Evolutionary conservation across 768 basidiomycete genomes (phyloP).

Genomic region (Harrya chromipes): DNA sequence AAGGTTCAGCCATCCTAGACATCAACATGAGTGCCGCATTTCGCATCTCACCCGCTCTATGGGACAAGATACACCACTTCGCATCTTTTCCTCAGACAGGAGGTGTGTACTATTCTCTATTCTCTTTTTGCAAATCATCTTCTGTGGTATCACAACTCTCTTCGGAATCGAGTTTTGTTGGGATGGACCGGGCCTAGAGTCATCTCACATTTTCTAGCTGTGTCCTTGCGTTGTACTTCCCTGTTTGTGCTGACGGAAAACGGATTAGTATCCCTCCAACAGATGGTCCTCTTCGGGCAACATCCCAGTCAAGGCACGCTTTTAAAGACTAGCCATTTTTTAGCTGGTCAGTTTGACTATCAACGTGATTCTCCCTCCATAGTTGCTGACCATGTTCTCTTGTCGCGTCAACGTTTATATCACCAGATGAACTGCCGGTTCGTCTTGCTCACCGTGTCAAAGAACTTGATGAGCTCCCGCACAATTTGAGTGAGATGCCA

Average conservation of each 20-base stretch:
- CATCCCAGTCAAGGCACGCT: constrained; percentile 94
- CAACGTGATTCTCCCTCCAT: not conserved
- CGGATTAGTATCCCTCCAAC: constrained; percentile 85
- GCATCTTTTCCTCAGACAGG: constrained; percentile 92
- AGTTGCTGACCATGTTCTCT: not conserved
- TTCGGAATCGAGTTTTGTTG: not conserved
- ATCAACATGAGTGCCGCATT: constrained; percentile 50
- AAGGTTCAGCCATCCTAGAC: not conserved
- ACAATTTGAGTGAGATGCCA: constrained; percentile 87
- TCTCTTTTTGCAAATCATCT: not conserved
- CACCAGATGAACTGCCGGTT: constrained; percentile 86
- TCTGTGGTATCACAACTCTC: not conserved
- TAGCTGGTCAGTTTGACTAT: constrained; percentile 61
- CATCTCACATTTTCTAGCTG: no score
- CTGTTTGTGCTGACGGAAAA: constrained; percentile 7
- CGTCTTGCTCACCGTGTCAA: constrained; percentile 94
- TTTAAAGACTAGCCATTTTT: constrained; percentile 87
- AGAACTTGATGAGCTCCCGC: constrained; percentile 91
- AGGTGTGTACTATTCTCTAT: constrained; percentile 55
- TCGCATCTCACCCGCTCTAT: constrained; percentile 72
- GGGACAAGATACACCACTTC: constrained; percentile 91
- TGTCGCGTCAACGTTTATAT: not conserved
- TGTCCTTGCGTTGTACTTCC: not conserved
- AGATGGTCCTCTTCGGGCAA: constrained; percentile 98
- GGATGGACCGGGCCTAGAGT: no score